Percentiles rank a stretch among this genome's conserved stretches.
Evolutionary conservation across 2,329 filamentous ascomycete species (phyloP).

Genomic region (Talaromyces sp.): DNA sequence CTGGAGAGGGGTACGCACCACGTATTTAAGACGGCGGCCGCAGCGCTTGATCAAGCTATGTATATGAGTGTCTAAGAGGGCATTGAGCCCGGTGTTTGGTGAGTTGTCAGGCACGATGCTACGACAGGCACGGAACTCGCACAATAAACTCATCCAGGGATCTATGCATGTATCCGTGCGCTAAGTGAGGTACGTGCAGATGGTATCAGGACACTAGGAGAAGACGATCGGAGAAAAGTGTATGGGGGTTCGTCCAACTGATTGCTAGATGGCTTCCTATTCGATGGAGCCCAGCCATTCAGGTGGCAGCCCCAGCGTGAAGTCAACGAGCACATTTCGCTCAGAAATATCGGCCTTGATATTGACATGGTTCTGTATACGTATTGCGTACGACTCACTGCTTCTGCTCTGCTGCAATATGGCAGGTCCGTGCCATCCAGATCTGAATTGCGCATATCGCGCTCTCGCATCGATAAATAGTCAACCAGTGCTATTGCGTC

Average conservation of each 20-base stretch:
- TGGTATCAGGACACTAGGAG: background rate
- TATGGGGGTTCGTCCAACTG: background rate
- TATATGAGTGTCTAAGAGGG: background rate
- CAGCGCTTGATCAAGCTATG: slow-evolving; percentile 10
- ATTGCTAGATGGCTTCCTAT: background rate
- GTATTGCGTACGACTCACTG: background rate
- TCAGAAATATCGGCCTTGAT: background rate
- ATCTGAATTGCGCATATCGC: background rate
- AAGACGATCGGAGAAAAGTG: background rate
- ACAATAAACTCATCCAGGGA: slow-evolving; percentile 1
- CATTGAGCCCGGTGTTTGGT: background rate
- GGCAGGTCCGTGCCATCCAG: background rate
- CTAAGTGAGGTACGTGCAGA: background rate
- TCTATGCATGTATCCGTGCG: slow-evolving; percentile 7
- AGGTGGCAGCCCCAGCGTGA: background rate
- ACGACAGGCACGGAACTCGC: background rate
- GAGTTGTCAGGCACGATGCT: slow-evolving; percentile 2
- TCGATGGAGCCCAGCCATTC: background rate
- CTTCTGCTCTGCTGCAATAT: background rate
- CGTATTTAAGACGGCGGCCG: slow-evolving; percentile 12
- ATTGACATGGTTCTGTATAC: background rate
- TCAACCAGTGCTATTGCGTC: background rate
- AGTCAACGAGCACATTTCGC: background rate
- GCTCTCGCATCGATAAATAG: background rate
- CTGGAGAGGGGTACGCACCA: slow-evolving; percentile 3